Evolutionary conservation across 768 basidiomycete species (phyloP).

Genomic region (Dacryopinax primogenitus): DNA sequence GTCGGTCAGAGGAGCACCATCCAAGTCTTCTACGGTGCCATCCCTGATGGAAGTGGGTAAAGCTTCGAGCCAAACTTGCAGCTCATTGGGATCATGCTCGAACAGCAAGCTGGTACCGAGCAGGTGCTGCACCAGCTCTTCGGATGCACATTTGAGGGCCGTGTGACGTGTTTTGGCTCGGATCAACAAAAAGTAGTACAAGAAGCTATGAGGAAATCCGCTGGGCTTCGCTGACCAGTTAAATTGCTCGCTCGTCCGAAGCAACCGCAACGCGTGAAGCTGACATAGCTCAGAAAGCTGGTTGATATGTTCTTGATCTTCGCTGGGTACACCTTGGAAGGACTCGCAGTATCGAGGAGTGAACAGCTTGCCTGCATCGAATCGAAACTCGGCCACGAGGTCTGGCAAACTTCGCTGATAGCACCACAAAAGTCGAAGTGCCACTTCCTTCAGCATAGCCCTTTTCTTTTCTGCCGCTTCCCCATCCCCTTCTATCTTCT

Average conservation of each 20-base stretch:
- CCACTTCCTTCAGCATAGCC: constrained; percentile 57
- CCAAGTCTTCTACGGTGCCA: constrained; percentile 34
- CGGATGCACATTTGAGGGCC: constrained; percentile 38
- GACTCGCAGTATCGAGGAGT: constrained; percentile 33
- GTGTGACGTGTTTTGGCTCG: constrained; percentile 40
- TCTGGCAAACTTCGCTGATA: constrained; percentile 69
- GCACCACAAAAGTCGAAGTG: constrained; percentile 69
- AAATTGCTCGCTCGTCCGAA: constrained; percentile 71
- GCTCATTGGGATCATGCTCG: constrained; percentile 59
- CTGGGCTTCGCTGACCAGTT: constrained; percentile 62
- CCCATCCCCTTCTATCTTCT: constrained; percentile 16
- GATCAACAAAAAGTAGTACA: constrained; percentile 58
- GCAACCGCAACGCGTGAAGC: constrained; percentile 60
- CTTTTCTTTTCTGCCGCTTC: constrained; percentile 25
- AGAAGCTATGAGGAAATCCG: constrained; percentile 45
- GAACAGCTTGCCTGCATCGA: constrained; percentile 75
- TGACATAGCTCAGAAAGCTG: constrained; percentile 49
- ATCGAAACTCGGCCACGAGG: constrained; percentile 63
- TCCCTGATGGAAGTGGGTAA: constrained; percentile 38
- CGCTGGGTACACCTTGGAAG: constrained; percentile 22
- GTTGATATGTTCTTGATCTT: constrained; percentile 23
- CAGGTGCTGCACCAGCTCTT: constrained; percentile 48
- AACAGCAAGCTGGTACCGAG: constrained; percentile 66
- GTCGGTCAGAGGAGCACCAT: constrained; percentile 35
- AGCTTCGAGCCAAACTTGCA: constrained; percentile 57